A percentile compares a stretch with the other conserved stretches of the same genome.
Conservation (phyloP, 306 rosid genomes). For the Comarum palustre region DNA sequence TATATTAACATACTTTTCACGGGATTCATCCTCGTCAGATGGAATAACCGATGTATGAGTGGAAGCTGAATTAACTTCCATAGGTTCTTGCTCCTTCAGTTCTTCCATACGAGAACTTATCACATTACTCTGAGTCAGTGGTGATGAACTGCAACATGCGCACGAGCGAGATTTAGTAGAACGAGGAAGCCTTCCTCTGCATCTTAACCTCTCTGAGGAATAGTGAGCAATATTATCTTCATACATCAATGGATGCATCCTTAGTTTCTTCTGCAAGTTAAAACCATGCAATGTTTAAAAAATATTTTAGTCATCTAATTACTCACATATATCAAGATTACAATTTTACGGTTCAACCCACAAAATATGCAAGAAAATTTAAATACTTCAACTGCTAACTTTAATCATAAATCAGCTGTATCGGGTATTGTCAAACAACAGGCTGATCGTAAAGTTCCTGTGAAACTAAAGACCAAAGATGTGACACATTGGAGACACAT, state of each 20-base stretch:
- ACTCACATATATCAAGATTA: slow-evolving; percentile 7
- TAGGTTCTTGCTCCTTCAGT: slow-evolving; percentile 27
- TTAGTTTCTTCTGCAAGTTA: slow-evolving; percentile 74
- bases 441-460: background rate
- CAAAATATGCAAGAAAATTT: slow-evolving; percentile 13
- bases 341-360: slow-evolving; percentile 6
- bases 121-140: slow-evolving; percentile 27
- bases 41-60: slow-evolving; percentile 3
- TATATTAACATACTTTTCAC: slow-evolving; percentile 37
- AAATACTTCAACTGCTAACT: background rate
- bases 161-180: slow-evolving; percentile 37
- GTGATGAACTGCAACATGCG: slow-evolving; percentile 49
- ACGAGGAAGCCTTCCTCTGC: slow-evolving; percentile 45
- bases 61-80: slow-evolving; percentile 18
- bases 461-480: slow-evolving; percentile 16
- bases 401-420: slow-evolving; percentile 1
- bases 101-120: slow-evolving; percentile 21
- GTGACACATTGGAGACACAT: slow-evolving; percentile 14
- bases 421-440: background rate
- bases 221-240: slow-evolving; percentile 49
- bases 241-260: slow-evolving; percentile 80
- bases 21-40: slow-evolving; percentile 29
- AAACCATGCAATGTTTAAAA: slow-evolving; percentile 26
- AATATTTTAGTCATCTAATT: background rate
- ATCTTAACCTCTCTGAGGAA: slow-evolving; percentile 47